These are phyloP conservation scores for Telopea speciosissima DNA, from an alignment of 177 flowering plant species.

Conservation along the genomic window DNA sequence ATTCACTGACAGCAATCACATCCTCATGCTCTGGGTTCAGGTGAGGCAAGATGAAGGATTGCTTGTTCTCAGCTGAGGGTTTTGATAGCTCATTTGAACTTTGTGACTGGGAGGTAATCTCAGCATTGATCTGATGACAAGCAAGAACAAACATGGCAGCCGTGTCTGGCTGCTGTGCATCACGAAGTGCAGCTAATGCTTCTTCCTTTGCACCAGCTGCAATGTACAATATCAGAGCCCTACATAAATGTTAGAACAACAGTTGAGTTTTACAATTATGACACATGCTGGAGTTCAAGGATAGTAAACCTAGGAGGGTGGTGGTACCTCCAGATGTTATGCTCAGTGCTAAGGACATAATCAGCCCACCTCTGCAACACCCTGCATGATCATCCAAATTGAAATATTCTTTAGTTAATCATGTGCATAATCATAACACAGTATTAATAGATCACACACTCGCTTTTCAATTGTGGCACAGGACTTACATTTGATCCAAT, in stretches of 20 bases:
- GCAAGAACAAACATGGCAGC: slow-evolving; percentile 94
- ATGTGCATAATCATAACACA: background rate
- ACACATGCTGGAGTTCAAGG: background rate
- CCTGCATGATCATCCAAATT: slow-evolving; percentile 30
- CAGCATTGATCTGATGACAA: slow-evolving; percentile 71
- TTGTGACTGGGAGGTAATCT: slow-evolving; percentile 32
- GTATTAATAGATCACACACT: background rate
- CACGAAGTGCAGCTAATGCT: slow-evolving; percentile 86
- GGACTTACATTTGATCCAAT: too few relatives aligned
- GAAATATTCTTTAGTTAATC: background rate
- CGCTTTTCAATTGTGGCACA: too few relatives aligned
- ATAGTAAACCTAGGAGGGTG: background rate
- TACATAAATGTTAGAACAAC: slow-evolving; percentile 24
- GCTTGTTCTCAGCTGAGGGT: slow-evolving; percentile 24
- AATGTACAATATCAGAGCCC: slow-evolving; percentile 83
- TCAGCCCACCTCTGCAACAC: slow-evolving; percentile 95
- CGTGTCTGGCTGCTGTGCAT: slow-evolving; percentile 85
- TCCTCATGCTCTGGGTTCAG: slow-evolving; percentile 67
- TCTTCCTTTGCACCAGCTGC: slow-evolving; percentile 94
- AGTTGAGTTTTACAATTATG: background rate
- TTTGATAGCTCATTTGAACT: slow-evolving; percentile 30
- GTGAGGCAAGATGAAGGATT: slow-evolving; percentile 39
- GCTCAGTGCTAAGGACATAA: slow-evolving; percentile 66
- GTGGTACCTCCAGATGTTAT: slow-evolving; percentile 89
- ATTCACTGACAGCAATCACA: slow-evolving; percentile 76